Evolutionary conservation across 2,329 filamentous ascomycete species (phyloP).

Genomic region (Tolypocladium sp.): DNA sequence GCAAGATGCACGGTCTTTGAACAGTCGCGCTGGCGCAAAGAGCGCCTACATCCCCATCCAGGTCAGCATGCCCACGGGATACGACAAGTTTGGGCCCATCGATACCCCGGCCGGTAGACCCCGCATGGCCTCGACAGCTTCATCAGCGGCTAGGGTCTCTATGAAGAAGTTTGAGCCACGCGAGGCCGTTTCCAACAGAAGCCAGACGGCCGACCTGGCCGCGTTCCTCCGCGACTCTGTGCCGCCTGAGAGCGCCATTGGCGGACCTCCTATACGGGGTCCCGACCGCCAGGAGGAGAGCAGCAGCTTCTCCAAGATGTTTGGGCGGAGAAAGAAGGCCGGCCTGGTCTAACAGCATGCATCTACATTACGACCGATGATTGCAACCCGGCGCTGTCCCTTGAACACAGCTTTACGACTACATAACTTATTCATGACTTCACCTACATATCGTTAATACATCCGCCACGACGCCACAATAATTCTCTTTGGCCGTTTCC

Average conservation of each 20-base stretch:
- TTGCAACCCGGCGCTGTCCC: neutral
- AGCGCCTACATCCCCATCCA: conserved; percentile 44
- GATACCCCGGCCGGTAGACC: conserved; percentile 12
- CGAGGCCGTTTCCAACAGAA: conserved; percentile 39
- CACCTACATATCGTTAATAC: neutral
- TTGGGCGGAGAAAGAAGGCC: conserved; percentile 40
- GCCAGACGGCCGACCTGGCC: conserved; percentile 59
- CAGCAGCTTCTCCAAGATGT: conserved; percentile 36
- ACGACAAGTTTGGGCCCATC: conserved; percentile 30
- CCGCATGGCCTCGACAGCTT: conserved; percentile 11
- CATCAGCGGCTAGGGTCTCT: conserved; percentile 31
- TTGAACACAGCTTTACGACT: neutral
- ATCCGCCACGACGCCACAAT: neutral
- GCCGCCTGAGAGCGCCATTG: conserved; percentile 36
- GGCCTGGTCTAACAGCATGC: conserved; percentile 14
- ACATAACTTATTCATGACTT: neutral
- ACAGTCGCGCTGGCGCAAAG: conserved; percentile 26
- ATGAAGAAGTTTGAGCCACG: conserved; percentile 52
- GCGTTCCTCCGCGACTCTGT: conserved; percentile 63
- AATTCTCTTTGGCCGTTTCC: neutral
- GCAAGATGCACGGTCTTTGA: conserved; percentile 23
- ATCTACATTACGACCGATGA: neutral
- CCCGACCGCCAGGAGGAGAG: conserved; percentile 26
- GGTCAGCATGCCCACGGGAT: conserved; percentile 35
- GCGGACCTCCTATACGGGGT: conserved; percentile 6